A percentile compares a stretch with the other conserved stretches of the same genome.
phyloP scores from a whole-genome alignment of 2,329 filamentous ascomycete genomes.

The Epichloe gansuensis region DNA sequence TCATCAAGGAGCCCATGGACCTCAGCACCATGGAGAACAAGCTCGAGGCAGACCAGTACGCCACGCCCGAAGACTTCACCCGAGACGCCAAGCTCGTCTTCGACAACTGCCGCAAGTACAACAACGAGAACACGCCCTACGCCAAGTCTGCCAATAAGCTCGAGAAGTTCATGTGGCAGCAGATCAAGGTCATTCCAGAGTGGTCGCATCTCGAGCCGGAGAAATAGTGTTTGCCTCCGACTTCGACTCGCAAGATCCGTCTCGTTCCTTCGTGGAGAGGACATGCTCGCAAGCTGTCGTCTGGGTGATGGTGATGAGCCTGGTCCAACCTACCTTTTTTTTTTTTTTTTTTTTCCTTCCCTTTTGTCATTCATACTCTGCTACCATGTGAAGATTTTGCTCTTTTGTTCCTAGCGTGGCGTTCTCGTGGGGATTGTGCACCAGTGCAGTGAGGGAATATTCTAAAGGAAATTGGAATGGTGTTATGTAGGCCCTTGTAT shows the following conservation, averaged over 20 bases:
- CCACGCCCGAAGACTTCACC: slow-evolving; percentile 84
- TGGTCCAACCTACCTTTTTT: not conserved
- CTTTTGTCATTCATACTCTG: not conserved
- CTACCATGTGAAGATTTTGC: not conserved
- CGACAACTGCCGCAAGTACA: slow-evolving; percentile 91
- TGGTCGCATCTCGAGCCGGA: slow-evolving; percentile 59
- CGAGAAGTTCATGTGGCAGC: slow-evolving; percentile 89
- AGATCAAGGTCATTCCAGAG: slow-evolving; percentile 83
- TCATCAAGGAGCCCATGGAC: slow-evolving; percentile 98
- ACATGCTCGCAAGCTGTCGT: not conserved
- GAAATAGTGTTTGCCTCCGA: slow-evolving; percentile 19
- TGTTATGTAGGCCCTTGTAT: not conserved
- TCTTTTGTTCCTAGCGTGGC: not conserved
- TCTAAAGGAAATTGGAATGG: not conserved
- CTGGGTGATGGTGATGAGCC: not conserved
- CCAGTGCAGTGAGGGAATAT: not conserved
- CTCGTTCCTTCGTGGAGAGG: not conserved
- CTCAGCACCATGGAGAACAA: slow-evolving; percentile 91
- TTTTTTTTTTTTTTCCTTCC: not conserved
- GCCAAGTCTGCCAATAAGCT: slow-evolving; percentile 90
- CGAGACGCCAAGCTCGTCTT: slow-evolving; percentile 82
- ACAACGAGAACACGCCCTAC: slow-evolving; percentile 89
- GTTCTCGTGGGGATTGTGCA: not conserved
- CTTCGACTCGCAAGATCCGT: slow-evolving; percentile 5
- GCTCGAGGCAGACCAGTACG: slow-evolving; percentile 74